These are phyloP conservation scores for Annona squamosa DNA, from an alignment of 164 flowering plant species.

Conservation along the genomic window DNA sequence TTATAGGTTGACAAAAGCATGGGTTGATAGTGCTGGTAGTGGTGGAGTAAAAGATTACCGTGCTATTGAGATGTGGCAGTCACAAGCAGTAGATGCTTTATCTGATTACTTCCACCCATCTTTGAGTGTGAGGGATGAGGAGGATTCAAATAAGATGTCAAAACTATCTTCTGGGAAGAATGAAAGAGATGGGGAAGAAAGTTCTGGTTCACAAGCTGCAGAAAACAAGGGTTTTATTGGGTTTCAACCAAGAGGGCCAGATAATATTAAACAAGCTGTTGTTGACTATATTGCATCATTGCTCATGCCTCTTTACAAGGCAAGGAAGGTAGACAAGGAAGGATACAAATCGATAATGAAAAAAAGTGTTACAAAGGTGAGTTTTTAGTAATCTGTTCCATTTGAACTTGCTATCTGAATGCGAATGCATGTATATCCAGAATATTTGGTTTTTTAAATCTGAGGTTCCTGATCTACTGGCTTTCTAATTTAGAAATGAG, in stretches of 20 bases:
- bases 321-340: constrained; percentile 83
- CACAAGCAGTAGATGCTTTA: constrained; percentile 88
- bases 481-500: too few species aligned
- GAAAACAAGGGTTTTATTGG: constrained; percentile 37
- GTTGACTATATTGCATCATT: constrained; percentile 85
- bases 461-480: not conserved
- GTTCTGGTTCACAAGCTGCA: constrained; percentile 64
- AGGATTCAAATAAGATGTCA: constrained; percentile 53
- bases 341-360: constrained; percentile 95
- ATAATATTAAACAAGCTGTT: constrained; percentile 71
- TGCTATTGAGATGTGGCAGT: constrained; percentile 97
- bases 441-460: not conserved
- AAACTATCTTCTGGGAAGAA: constrained; percentile 29
- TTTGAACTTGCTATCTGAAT: not conserved
- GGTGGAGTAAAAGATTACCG: constrained; percentile 74
- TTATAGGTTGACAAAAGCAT: constrained; percentile 69
- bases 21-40: constrained; percentile 85
- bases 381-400: not conserved
- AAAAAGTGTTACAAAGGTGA: constrained; percentile 89
- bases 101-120: constrained; percentile 39
- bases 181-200: constrained; percentile 48
- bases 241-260: constrained; percentile 58
- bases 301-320: constrained; percentile 95
- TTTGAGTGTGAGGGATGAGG: constrained; percentile 60
- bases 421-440: not conserved